Percentiles rank a stretch among this genome's conserved stretches.
Conservation (phyloP, 1,284 basidiomycete species). For the Trichosporon ovoides region DNA sequence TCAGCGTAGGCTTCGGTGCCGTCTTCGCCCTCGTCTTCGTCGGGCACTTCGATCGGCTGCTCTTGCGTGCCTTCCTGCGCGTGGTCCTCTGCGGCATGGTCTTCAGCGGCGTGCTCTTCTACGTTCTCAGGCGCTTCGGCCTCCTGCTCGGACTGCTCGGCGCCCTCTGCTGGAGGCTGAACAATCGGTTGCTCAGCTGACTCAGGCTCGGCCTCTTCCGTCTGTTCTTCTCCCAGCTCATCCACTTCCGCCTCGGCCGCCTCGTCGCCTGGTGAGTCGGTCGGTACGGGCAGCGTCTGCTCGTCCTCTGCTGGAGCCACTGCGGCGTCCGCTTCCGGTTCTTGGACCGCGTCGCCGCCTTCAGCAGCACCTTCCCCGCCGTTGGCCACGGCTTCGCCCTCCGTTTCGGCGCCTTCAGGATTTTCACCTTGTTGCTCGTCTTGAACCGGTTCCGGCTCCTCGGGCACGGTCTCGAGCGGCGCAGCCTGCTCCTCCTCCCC, state of each 20-base stretch:
- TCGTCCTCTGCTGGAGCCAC: no score
- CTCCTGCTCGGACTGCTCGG: no score
- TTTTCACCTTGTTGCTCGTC: not conserved
- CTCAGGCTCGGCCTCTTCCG: not conserved
- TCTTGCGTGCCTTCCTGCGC: no score
- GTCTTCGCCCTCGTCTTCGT: not conserved
- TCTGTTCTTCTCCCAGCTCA: not conserved
- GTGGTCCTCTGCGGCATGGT: not conserved
- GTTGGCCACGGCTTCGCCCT: no score
- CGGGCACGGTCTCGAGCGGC: not conserved
- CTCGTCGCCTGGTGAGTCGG: no score
- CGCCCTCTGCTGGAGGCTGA: not conserved
- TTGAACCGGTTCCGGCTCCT: not conserved
- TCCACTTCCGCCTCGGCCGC: not conserved
- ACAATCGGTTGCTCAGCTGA: not conserved
- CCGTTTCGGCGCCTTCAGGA: no score
- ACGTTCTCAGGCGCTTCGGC: no score
- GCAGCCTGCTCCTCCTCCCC: not conserved
- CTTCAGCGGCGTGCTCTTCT: not conserved
- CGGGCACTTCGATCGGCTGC: not conserved
- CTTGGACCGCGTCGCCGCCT: no score
- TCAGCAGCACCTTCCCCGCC: no score
- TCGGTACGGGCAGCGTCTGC: no score
- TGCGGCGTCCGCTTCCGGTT: no score
- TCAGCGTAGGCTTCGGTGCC: no score